Base-by-base conservation (phyloP, 352 stramenopile species). In the Detonula confervacea region DNA sequence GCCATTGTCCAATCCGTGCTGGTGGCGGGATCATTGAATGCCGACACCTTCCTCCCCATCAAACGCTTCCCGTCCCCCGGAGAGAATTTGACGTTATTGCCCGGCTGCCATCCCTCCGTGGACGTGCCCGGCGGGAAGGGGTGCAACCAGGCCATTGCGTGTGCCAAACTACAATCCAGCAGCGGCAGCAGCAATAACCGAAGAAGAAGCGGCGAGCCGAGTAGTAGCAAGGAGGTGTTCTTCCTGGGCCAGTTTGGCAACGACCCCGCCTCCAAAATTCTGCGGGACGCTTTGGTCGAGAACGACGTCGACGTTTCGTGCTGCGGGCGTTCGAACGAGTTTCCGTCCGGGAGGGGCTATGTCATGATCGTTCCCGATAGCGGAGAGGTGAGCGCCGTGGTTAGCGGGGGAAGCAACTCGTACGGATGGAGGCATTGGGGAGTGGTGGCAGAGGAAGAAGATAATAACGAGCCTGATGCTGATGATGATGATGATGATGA, bases 61-160 rank as follows among this genome's bases (percentile, higher is more conserved):
- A 24, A 62, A 27, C 72, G 84, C 16, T 62, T 92, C 25, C 88
- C 86, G 2, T 73, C 27, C 9, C 72, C 89, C 47, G 90, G 90
- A 25, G 90, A 94, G 76, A 94, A 94, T 77, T 47, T 94, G 20
- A 91, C 77, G 2, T 56, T 92, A 9, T 25, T 89, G 33, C 65
- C 65, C 0, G 35, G 76, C 29, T 62, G n/a, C 29, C 11, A 73
- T 27, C 72, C 77, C 33, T 54, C 72, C 3, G 66, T 88, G 0
- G 83, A 91, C 72, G 71, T 91, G 18, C 82, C 87, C 0, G 90
- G 90, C 25, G 90, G 90, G 1, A 94, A 95, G 66, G 90, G 90
- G 29, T 87, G 77, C 47, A 95, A 92, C 73, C 90, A 95, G 67
- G 90, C 90, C 24, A 82, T 92, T 56, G 84, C 87, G 0, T 80